These are phyloP conservation scores for Neurospora sublineolata DNA, from an alignment of 495 filamentous ascomycete genomes.

Conservation along the genomic window DNA sequence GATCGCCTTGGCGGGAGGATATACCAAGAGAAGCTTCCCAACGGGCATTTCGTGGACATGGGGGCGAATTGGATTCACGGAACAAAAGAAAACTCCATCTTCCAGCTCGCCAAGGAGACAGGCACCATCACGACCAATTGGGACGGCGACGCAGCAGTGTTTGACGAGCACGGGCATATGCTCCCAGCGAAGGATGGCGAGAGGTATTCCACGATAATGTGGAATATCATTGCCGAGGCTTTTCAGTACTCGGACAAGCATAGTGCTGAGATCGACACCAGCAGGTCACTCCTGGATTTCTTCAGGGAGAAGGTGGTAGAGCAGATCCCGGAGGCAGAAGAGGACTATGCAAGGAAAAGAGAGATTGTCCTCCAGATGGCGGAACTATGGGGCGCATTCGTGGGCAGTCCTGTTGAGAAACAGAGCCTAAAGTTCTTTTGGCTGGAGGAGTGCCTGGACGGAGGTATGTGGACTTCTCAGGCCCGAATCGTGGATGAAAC, in stretches of 20 bases:
- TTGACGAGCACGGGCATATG: slow-evolving; percentile 51
- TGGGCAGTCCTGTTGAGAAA: slow-evolving; percentile 61
- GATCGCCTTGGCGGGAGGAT: slow-evolving; percentile 77
- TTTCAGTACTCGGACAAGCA: slow-evolving; percentile 68
- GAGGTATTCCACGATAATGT: slow-evolving; percentile 52
- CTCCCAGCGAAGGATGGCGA: slow-evolving; percentile 42
- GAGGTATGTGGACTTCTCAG: slow-evolving; percentile 43
- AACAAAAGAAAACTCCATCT: slow-evolving; percentile 71
- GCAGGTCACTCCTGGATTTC: slow-evolving; percentile 67
- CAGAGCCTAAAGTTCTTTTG: slow-evolving; percentile 91
- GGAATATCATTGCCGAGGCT: slow-evolving; percentile 68
- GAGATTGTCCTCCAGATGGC: slow-evolving; percentile 51
- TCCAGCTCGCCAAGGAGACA: slow-evolving; percentile 61
- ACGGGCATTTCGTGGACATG: slow-evolving; percentile 44
- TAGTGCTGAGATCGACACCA: slow-evolving; percentile 48
- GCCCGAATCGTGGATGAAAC: background rate
- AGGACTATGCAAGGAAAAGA: slow-evolving; percentile 34
- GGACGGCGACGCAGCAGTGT: slow-evolving; percentile 45
- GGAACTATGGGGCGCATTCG: slow-evolving; percentile 77
- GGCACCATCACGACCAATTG: slow-evolving; percentile 47
- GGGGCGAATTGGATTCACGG: slow-evolving; percentile 97
- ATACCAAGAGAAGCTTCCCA: slow-evolving; percentile 36
- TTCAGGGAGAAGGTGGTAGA: slow-evolving; percentile 49
- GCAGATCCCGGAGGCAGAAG: slow-evolving; percentile 37
- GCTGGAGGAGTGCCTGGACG: slow-evolving; percentile 90